Percentiles rank a stretch among this genome's conserved stretches.
These are phyloP conservation scores for Pilobolus umbonatus DNA, from an alignment of 192 early-diverging fungal genomes.

Conservation along the genomic window DNA sequence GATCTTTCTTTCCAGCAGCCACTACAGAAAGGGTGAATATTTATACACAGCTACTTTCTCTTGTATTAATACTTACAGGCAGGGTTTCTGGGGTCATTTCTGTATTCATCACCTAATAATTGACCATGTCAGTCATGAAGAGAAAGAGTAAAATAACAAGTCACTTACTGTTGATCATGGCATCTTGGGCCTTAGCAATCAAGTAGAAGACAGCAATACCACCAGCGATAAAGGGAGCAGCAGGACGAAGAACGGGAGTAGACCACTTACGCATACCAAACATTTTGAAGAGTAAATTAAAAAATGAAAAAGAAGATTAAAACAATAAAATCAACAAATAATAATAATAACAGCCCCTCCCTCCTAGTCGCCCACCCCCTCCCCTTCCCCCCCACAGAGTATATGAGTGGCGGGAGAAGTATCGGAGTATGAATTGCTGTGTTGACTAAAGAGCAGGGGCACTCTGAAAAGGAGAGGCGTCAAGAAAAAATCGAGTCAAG, in stretches of 20 bases:
- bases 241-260: conserved; percentile 49
- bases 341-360: too few relatives aligned
- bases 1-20: conserved; percentile 34
- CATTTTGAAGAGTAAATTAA: conserved; percentile 31
- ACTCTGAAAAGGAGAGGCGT: too few relatives aligned
- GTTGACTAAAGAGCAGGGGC: too few relatives aligned
- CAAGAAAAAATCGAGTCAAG: too few relatives aligned
- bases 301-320: not conserved
- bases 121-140: too few relatives aligned
- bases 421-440: too few relatives aligned
- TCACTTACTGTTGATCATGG: conserved; percentile 42
- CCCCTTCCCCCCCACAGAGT: too few relatives aligned
- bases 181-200: conserved; percentile 39
- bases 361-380: too few relatives aligned
- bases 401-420: too few relatives aligned
- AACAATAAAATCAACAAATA: too few relatives aligned
- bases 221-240: conserved; percentile 49
- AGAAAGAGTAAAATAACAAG: not conserved
- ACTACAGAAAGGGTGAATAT: conserved; percentile 4
- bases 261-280: conserved; percentile 51
- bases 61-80: conserved; percentile 35
- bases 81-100: conserved; percentile 55
- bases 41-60: not conserved
- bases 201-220: conserved; percentile 47
- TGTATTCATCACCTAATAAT: conserved; percentile 41